Base-by-base conservation (phyloP, 192 early-diverging fungal genomes). In the Piromyces sp. region DNA sequence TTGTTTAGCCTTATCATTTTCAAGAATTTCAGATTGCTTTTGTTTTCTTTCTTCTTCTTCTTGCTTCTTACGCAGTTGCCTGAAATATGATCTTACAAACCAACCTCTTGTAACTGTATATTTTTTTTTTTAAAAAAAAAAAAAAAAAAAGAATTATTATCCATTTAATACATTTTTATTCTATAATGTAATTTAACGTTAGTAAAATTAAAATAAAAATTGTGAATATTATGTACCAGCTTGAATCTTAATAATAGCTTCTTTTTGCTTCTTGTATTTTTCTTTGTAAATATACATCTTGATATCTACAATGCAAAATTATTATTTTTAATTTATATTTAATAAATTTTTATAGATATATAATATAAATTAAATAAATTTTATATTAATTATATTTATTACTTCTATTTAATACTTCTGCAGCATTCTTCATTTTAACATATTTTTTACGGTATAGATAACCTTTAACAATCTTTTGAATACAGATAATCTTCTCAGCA, bases 231-330 rank as follows among this genome's bases (percentile, higher is more conserved):
- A 17, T 82, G 36, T 83, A 87, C 87, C 84, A 79, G 89, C 38
- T 82, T 90, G 89, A 80, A 90, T 90, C 79, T 87, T 89, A 37
- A 90, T 19, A 80, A 86, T 85, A 29, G 86, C 84, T 7, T 82
- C 81, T 30, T 29, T 30, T 30, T 79, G 85, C 19, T 82, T 84
- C 81, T 84, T 85, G 83, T 90, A 90, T 15, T 84, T 81, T 13
- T 85, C 79, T 30, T 84, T 80, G 79, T 68, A 86, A 6, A 89
- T 37, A 80, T 86, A 90, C 7, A 87, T 84, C 42, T 80, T 87
- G 14, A 82, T 79, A 78, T 87, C 86, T 86, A 79, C 14, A 30
- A n/a, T 14, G 7, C 29, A 29, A 30, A 30, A 42, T n/a, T 33
- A 33, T 33, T 6, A 33, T 33, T 7, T 7, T 7, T 30, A 30